phyloP scores from a whole-genome alignment of 768 basidiomycete genomes.

The Suillus subalutaceus region DNA sequence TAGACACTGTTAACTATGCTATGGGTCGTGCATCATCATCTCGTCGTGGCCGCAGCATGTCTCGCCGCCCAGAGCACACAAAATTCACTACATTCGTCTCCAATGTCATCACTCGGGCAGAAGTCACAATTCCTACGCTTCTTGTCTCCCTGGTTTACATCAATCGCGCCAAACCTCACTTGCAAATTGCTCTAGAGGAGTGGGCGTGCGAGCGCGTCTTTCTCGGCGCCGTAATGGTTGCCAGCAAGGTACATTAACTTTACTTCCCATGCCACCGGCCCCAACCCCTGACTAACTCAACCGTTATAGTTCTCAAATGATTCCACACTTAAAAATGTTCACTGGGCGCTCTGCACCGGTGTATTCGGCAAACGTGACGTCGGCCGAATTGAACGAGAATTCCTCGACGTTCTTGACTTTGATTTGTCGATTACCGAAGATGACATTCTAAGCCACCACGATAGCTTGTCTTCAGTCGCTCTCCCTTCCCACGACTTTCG shows the following conservation, averaged over 20 bases:
- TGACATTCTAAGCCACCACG: slow-evolving; percentile 57
- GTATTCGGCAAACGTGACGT: slow-evolving; percentile 83
- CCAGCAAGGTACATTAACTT: slow-evolving; percentile 66
- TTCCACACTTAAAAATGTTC: slow-evolving; percentile 87
- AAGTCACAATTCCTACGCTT: slow-evolving; percentile 70
- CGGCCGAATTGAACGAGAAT: slow-evolving; percentile 81
- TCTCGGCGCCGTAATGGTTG: slow-evolving; percentile 85
- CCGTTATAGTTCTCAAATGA: slow-evolving; percentile 75
- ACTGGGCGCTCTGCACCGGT: slow-evolving; percentile 86
- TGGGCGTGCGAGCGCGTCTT: slow-evolving; percentile 92
- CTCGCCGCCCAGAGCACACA: slow-evolving; percentile 53
- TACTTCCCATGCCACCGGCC: slow-evolving; percentile 21
- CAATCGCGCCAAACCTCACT: slow-evolving; percentile 73
- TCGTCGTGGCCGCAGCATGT: slow-evolving; percentile 47
- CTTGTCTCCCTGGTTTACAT: slow-evolving; percentile 78
- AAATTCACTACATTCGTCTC: slow-evolving; percentile 67
- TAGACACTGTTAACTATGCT: slow-evolving; percentile 76
- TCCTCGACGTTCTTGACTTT: slow-evolving; percentile 78
- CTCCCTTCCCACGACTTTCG: slow-evolving; percentile 30
- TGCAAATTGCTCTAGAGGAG: slow-evolving; percentile 80
- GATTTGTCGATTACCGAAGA: slow-evolving; percentile 67
- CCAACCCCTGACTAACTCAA: slow-evolving; percentile 12
- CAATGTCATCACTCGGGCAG: slow-evolving; percentile 71
- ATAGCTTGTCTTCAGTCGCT: slow-evolving; percentile 34
- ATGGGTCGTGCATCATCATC: slow-evolving; percentile 68